Base-by-base conservation (phyloP, 148 eudicot genomes). In the Rhododendron griersonianum region DNA sequence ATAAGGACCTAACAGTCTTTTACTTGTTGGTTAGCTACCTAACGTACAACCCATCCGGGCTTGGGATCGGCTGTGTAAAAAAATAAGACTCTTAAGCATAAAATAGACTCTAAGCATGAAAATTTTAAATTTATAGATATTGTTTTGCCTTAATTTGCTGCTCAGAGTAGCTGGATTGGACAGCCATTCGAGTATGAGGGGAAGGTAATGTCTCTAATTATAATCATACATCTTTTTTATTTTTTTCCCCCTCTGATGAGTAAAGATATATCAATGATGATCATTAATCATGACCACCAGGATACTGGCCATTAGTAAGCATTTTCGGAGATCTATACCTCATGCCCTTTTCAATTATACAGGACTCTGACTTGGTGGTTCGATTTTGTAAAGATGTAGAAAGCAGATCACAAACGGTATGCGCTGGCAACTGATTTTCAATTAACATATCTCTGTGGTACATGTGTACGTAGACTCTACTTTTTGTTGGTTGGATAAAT, bases 301-400 rank as follows among this genome's bases (percentile, higher is more conserved):
- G 35, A 16, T 75, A 19, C 44, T 78, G 75, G 61, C 69, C 47
- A 14, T 71, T 65, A 4, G 69, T 80, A 67, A 77, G 45, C 21
- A 33, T 67, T 30, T 28, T 50, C 14, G 11, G 2, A 76, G 75
- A 25, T 63, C 50, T 57, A 21, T 78, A 33, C 61, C 65, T 44
- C 30, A 19, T 74, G 53, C 33, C 11, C 35, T 44, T 45, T 84
- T 55, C 48, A 61, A 45, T 82, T 80, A 71, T 91, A 87, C 94
- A 96, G 99, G 97, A 90, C 51, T 77, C 93, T 23, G 99, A 95
- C 84, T 88, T 92, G 91, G 98, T 88, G 28, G 91, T 96, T 84
- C 91, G 95, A 90, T 96, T 96, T 88, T 96, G 99, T 90, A 95
- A 95, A 90, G 98, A 95, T 81, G 99, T 96, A 80, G 98, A 96